Evolutionary conservation across 2,329 filamentous ascomycete genomes (phyloP).

Genomic region (Byssothecium circinans): DNA sequence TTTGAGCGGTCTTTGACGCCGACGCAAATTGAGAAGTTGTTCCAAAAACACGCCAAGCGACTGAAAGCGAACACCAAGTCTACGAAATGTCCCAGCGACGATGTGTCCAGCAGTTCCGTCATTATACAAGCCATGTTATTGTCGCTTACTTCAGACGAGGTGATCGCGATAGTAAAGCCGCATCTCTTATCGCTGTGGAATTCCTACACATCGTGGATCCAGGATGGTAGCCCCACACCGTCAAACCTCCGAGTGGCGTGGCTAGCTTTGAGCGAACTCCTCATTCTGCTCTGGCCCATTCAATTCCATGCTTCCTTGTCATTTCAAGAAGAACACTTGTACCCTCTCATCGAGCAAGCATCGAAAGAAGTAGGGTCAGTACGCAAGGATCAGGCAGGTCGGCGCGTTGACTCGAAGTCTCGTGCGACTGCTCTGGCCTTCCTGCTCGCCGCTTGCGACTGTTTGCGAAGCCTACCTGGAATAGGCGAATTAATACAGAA

Average conservation of each 20-base stretch:
- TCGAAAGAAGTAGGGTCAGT: conserved; percentile 21
- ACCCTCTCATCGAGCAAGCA: conserved; percentile 32
- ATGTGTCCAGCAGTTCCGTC: conserved; percentile 30
- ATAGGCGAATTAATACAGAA: conserved; percentile 21
- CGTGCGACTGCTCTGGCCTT: conserved; percentile 31
- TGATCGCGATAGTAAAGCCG: conserved; percentile 20
- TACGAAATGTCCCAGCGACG: conserved; percentile 16
- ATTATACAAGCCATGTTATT: conserved; percentile 32
- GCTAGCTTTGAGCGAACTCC: conserved; percentile 32
- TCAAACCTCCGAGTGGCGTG: conserved; percentile 25
- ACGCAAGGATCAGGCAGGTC: conserved; percentile 9
- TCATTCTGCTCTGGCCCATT: conserved; percentile 35
- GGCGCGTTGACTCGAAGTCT: conserved; percentile 18
- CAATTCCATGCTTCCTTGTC: conserved; percentile 28
- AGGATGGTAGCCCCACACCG: conserved; percentile 20
- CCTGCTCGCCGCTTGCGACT: conserved; percentile 28
- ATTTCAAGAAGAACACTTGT: conserved; percentile 26
- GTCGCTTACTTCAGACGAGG: conserved; percentile 29
- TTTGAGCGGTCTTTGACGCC: conserved; percentile 39
- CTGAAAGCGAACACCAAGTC: conserved; percentile 12
- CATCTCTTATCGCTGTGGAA: conserved; percentile 27
- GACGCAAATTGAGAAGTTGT: conserved; percentile 32
- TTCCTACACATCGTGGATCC: conserved; percentile 24
- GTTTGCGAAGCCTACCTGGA: conserved; percentile 25
- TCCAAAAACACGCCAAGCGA: conserved; percentile 31